Percentiles rank a stretch among this genome's conserved stretches.
phyloP scores from a whole-genome alignment of 2,329 filamentous ascomycete genomes.

The Aspergillus terreus region DNA sequence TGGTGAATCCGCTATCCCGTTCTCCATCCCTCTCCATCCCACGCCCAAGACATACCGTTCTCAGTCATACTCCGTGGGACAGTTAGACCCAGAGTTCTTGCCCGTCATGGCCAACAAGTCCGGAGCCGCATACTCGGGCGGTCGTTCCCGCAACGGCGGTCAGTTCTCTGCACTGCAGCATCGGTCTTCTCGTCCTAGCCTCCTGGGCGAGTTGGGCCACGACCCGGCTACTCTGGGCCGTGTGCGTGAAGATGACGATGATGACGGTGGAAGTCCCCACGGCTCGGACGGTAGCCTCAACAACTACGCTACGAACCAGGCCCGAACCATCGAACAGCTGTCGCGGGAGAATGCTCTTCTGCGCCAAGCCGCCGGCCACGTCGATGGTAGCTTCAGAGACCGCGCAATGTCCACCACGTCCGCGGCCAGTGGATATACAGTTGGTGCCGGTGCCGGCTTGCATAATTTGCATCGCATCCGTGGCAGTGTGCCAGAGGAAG shows the following conservation, averaged over 20 bases:
- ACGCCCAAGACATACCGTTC: constrained; percentile 92
- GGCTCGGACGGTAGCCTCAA: constrained; percentile 37
- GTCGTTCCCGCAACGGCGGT: constrained; percentile 36
- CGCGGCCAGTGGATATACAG: constrained; percentile 29
- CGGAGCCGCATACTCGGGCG: constrained; percentile 23
- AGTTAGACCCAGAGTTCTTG: constrained; percentile 66
- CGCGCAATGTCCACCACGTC: constrained; percentile 41
- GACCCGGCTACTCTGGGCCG: constrained; percentile 45
- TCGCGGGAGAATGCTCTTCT: constrained; percentile 46
- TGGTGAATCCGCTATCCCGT: constrained; percentile 65
- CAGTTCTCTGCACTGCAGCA: constrained; percentile 70
- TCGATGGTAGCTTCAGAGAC: constrained; percentile 37
- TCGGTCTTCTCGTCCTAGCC: constrained; percentile 63
- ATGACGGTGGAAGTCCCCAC: constrained; percentile 39
- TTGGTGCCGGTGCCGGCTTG: constrained; percentile 25
- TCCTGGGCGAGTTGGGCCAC: constrained; percentile 44
- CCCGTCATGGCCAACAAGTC: constrained; percentile 32
- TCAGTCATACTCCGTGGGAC: constrained; percentile 93
- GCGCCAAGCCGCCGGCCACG: constrained; percentile 41
- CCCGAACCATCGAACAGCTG: constrained; percentile 45
- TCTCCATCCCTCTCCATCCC: constrained; percentile 81
- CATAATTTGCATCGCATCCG: constrained; percentile 38
- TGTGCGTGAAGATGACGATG: constrained; percentile 48
- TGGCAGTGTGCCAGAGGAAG: constrained; percentile 41
- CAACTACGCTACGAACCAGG: constrained; percentile 37